Evolutionary conservation across 768 basidiomycete species (phyloP), one percentile per base, ranked within the genome.

Genomic region (Mycena crocata): DNA sequence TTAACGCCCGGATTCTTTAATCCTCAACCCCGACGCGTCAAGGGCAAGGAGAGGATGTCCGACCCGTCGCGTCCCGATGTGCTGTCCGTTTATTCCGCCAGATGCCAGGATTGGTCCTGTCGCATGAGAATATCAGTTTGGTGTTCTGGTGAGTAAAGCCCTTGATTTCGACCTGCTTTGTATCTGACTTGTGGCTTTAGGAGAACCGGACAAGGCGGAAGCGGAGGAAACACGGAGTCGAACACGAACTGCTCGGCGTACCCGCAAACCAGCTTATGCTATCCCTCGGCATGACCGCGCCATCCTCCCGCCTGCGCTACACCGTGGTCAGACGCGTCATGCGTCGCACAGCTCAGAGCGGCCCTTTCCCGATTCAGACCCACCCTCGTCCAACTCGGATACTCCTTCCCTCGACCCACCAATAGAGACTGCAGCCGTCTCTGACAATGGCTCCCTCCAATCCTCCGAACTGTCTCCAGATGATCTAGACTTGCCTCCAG

Each of bases 1-100:
- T 45, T 87, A 23, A 78, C 80, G 1, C 66, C 78, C 13, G 84
- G 87, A 70, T 89, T 89, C 75, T 89, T 88, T 70, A 85, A 82
- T 3, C 89, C 90, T 13, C 77, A 78, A 32, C 84, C 88, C 12
- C 80, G 85, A 62, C 80, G 79, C 58, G 77, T 74, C 56, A 90
- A 87, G 72, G 87, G 87, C 34, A 90, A 90, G 76, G 85, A 82
- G 71, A 85, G 79, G 71, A 83, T 79, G 24, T 66, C 72, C 50
- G 73, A 77, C 46, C 67, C 73, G 37, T 62, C 71, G 37, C 67
- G 74, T 52, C 49, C 73, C 52, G 76, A 77, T 34, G 78, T 76
- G 54, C 74, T 67, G 21, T 73, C 79, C 51, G 69, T 72, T 28
- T 73, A 75, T 69, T 74, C 79, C n/a, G 73, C 77, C 44, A 76